Conservation (phyloP, 345 rosid genomes). For the thale cress (Arabidopsis thaliana) region DNA sequence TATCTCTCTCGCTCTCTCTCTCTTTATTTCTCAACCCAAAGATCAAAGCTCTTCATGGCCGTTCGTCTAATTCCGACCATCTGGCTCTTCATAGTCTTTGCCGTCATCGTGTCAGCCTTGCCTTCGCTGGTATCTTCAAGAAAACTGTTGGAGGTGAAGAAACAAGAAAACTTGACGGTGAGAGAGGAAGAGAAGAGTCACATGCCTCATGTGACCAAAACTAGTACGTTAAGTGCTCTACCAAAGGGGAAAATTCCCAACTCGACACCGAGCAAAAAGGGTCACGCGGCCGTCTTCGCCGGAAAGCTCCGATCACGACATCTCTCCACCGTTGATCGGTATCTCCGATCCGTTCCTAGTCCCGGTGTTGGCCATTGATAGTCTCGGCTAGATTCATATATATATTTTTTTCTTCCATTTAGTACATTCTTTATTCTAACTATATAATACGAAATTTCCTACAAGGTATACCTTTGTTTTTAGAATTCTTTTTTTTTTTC, state of each 20-base stretch:
- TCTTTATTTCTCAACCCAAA: slow-evolving; percentile 9
- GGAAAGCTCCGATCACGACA: slow-evolving; percentile 62
- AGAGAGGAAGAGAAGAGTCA: slow-evolving; percentile 46
- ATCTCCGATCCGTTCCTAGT: slow-evolving; percentile 81
- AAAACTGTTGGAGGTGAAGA: slow-evolving; percentile 46
- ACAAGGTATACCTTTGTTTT: slow-evolving; percentile 8
- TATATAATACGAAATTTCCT: slow-evolving; percentile 17
- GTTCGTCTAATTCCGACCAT: slow-evolving; percentile 38
- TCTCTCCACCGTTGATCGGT: slow-evolving; percentile 64
- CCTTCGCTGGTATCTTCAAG: slow-evolving; percentile 54
- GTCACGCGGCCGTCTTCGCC: slow-evolving; percentile 55
- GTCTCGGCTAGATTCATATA: slow-evolving; percentile 5
- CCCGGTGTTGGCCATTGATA: slow-evolving; percentile 78
- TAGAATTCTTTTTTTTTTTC: not conserved
- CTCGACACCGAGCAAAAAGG: slow-evolving; percentile 75
- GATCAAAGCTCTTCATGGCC: slow-evolving; percentile 52
- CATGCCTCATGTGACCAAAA: slow-evolving; percentile 47
- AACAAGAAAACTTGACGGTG: slow-evolving; percentile 27
- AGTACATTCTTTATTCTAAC: slow-evolving; percentile 36
- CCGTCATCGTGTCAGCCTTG: slow-evolving; percentile 43
- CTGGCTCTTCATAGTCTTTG: slow-evolving; percentile 42
- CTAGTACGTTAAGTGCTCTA: slow-evolving; percentile 50
- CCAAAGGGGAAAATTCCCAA: slow-evolving; percentile 65
- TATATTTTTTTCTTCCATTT: not conserved
- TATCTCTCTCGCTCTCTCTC: slow-evolving; percentile 27